Base-by-base conservation (phyloP, 495 filamentous ascomycete species). In the Trichodelitschia bisporula region DNA sequence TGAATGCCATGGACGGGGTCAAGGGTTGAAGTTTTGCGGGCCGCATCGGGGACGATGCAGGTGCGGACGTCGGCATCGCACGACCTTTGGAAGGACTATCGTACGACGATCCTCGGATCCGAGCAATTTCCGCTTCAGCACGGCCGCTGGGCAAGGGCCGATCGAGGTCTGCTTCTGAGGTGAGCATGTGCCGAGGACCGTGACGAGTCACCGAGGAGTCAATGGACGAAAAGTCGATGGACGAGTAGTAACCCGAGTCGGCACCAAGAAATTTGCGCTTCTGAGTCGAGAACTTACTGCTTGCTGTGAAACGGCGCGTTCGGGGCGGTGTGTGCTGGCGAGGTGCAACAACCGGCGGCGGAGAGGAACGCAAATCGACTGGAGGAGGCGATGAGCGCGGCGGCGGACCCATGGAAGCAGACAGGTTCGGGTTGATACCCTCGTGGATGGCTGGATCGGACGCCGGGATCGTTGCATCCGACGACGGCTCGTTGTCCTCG, bases 201-300 rank as follows among this genome's bases (percentile, higher is more conserved):
- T 72, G 69, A 19, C 83, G 64, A 40, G 77, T 59, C n/a, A 61
- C 78, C 0, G 86, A 93, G 1, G 86, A 95, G 26, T 93, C 86
- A n/a, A 97, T 55, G 0, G 84, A 93, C 1, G 86, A 97, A 41
- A 89, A 91, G 48, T 93, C n/a, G n/a, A 97, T 55, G 0, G 83
- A 93, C 1, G 86, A 97, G 42, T 90, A 91, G 48, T 93, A 97
- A 8, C 86, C 86, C 47, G 83, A 92, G 42, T 97, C 86, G 40
- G 90, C 80, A 55, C 91, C 69, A 10, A 67, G 65, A 40, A 68
- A 64, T 44, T 77, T 83, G 27, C 74, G 68, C 49, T 77, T 84
- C 29, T 69, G 64, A 9, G 60, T 65, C 38, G 58, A 60, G 13
- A 73, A 72, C 1, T 49, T 40, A 30, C 45, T 52, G 3, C 69